Base-by-base conservation (phyloP, 148 eudicot genomes). In the Bassia scoparia region DNA sequence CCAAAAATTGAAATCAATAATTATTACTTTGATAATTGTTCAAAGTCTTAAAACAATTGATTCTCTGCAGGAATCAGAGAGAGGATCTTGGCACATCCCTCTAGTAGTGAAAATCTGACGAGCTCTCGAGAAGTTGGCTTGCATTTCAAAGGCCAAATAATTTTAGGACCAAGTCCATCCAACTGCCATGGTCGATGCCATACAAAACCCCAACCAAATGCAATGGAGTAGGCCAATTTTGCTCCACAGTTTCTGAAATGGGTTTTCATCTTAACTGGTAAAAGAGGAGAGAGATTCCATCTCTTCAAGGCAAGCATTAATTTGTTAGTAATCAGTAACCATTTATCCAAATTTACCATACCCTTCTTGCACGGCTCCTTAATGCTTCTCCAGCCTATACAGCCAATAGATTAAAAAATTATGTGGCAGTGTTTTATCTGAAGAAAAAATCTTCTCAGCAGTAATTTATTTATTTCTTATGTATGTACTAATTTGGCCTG, bases 101-200 rank as follows among this genome's bases (percentile, higher is more conserved):
- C 69, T 86, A 71, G 74, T 9, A 79, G 78, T 30, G 88, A 86
- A 74, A 67, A 61, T 67, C 27, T 20, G 86, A 85, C 20, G 88
- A 86, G 81, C 69, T 79, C 63, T 84, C 77, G 35, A 86, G 95
- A 82, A 85, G 69, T 31, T 92, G 97, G 97, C 88, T 92, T 92
- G 97, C 72, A 69, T 86, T 44, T 79, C 86, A 4, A n/a, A 81
- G 89, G 63, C 67, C 76, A 34, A 76, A 67, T 63, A 70, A 74
- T 49, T 23, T 35, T 76, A 75, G 41, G 59, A 61, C 38, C 3
- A 46, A 18, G 18, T 38, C 68, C 68, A 21, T 38, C 63, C 30
- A 62, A 64, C 35, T 64, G 23, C 9, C 35, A 21, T 26, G 43
- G 29, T 52, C 56, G 6, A 44, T 50, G 21, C 52, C 52, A 37